Base-by-base conservation (phyloP, 805 yeast genomes). In the Millerago galiae region DNA sequence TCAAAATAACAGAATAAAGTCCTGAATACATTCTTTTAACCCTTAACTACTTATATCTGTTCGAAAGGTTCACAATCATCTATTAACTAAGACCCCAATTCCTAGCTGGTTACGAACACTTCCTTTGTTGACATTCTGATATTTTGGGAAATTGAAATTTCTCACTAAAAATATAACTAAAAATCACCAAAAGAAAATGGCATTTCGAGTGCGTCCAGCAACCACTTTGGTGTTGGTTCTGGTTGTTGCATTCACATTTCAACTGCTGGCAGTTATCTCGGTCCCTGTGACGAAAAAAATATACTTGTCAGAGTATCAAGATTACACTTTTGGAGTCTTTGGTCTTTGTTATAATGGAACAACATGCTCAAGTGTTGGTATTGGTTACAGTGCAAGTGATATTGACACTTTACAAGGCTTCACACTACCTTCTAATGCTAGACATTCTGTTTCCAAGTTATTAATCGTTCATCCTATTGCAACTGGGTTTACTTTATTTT, bases 391-490 rank as follows among this genome's bases (percentile, higher is more conserved):
- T 9, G 51, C 58, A 2, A 43, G 52, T 4, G 62, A 67, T 24
- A 46, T 64, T 6, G 53, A 58, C 11, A 64, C 60, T 26, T 56
- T 64, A 16, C 50, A 56, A 9, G 72, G 70, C 21, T 70, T 74
- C 48, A 56, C 72, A 5, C 57, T 80, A 30, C 88, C 88, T 10
- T 73, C 83, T 2, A 68, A 71, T 41, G 79, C 85, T 1, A 67
- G 83, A 48, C 72, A 67, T 42, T 66, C 78, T 2, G 71, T 83
- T 8, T 74, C 89, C 3, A 74, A 71, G 47, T 62, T 83, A 43
- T 61, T 84, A 32, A 68, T 83, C 27, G 85, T 81, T 4, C 93
- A 83, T 57, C 80, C 83, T 1, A 71, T 83, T 4, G 74, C 86
- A 1, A 66, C 79, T 1, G 79, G 75, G 0, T 68, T 78, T 53